phyloP scores from a whole-genome alignment of 495 filamentous ascomycete species.

The Podospora didyma region DNA sequence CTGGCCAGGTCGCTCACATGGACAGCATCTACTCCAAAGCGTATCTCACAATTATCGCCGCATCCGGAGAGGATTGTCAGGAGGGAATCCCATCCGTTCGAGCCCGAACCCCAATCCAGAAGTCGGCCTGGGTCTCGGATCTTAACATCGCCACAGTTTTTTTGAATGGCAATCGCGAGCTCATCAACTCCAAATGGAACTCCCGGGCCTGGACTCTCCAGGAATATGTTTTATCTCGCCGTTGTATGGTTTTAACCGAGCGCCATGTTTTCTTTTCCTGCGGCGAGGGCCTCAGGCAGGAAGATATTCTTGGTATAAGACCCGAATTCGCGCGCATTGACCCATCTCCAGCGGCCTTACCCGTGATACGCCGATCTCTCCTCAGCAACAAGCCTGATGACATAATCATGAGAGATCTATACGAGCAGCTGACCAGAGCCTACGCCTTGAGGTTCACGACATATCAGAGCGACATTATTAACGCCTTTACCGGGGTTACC shows the following conservation, averaged over 20 bases:
- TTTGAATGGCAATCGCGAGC: background rate
- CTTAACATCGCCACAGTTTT: background rate
- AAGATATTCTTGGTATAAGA: background rate
- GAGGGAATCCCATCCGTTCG: background rate
- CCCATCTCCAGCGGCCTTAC: background rate
- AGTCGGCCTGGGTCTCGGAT: background rate
- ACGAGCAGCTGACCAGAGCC: background rate
- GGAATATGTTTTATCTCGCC: background rate
- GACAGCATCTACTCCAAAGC: background rate
- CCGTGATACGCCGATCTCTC: background rate
- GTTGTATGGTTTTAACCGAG: background rate
- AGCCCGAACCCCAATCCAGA: background rate
- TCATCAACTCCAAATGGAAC: background rate
- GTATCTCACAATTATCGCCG: background rate
- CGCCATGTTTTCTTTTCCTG: background rate
- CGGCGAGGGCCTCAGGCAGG: background rate
- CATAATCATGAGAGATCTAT: background rate
- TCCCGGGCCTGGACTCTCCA: slow-evolving; percentile 1
- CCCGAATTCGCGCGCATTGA: background rate
- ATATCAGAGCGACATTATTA: background rate
- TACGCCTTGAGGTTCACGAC: background rate
- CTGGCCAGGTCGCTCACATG: background rate
- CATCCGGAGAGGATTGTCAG: background rate
- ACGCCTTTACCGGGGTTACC: background rate
- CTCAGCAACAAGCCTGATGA: background rate